Evolutionary conservation across 805 yeast species (phyloP), one percentile per base, ranked within the genome.

Genomic region (Pichia nanzhaoensis): DNA sequence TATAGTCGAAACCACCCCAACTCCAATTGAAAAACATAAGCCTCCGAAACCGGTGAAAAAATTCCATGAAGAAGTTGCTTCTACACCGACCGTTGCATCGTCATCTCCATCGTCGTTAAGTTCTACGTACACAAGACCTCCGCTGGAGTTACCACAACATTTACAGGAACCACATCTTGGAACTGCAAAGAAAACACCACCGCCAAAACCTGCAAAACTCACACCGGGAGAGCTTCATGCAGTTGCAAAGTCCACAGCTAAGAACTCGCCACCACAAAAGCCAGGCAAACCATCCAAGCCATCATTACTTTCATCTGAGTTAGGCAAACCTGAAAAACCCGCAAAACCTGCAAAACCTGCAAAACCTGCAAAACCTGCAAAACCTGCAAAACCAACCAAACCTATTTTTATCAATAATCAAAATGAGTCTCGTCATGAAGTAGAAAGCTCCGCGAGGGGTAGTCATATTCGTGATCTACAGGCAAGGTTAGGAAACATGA

Each of bases 401-500:
- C 32, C 30, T 14, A 20, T 21, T 28, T 5, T 37, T 5, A 13
- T 20, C 12, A 18, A 7, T 18, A 7, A 16, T 12, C 17, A 31
- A 6, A 14, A n/a, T n/a, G 41, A 14, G 20, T 20, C 13, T 17
- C 12, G 16, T 20, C n/a, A 16, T 12, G 37, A n/a, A 13, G 50
- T 42, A 14, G 42, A 45, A 35, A 48, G 51, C 22, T 34, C 48
- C 16, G 61, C 60, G 6, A 47, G 34, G 3, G 64, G 61, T 3
- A 40, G 42, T 28, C 65, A 62, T 44, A 61, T 64, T 35, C 53
- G 51, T 45, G 68, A 64, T 31, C 42, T 64, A 24, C 68, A 64
- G 38, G 49, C 55, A 7, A 54, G 49, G 36, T 41, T 64, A 39
- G 52, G 55, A 32, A 56, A 55, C 7, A n/a, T 61, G 13, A 55